phyloP scores from a whole-genome alignment of 2,329 filamentous ascomycete species.

The Orbilia blumenaviensis region DNA sequence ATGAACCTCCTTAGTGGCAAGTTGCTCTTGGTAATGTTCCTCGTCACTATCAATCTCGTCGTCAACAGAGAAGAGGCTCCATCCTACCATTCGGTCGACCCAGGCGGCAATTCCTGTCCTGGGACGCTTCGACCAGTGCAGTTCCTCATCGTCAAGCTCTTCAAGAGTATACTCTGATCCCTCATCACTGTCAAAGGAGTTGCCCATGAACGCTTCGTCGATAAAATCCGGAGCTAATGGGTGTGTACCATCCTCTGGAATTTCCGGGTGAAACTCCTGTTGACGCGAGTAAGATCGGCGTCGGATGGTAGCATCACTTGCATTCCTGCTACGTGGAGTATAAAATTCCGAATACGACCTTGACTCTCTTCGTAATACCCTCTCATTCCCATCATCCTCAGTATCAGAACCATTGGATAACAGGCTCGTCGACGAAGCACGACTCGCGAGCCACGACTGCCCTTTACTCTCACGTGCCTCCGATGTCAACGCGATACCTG shows the following conservation, averaged over 20 bases:
- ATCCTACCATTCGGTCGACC: conserved; percentile 53
- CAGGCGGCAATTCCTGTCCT: conserved; percentile 54
- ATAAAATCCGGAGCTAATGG: conserved; percentile 44
- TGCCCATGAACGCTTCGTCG: conserved; percentile 66
- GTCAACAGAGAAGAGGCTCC: conserved; percentile 48
- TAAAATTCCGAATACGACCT: conserved; percentile 20
- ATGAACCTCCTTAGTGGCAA: conserved; percentile 32
- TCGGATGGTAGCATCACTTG: not conserved
- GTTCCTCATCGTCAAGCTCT: conserved; percentile 59
- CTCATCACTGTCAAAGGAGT: conserved; percentile 61
- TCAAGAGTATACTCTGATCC: conserved; percentile 61
- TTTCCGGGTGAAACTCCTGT: conserved; percentile 66
- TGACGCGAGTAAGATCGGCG: conserved; percentile 57
- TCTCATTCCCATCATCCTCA: conserved; percentile 58
- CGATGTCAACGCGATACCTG: conserved; percentile 70
- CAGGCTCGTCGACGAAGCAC: conserved; percentile 72
- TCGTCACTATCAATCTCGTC: conserved; percentile 50
- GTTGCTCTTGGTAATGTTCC: conserved; percentile 56
- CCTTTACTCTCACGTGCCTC: conserved; percentile 74
- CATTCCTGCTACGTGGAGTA: not conserved
- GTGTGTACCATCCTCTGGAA: conserved; percentile 68
- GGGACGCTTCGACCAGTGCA: conserved; percentile 55
- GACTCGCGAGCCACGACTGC: conserved; percentile 73
- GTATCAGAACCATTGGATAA: conserved; percentile 67
- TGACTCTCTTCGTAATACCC: not conserved